Evolutionary conservation across 2,329 filamentous ascomycete genomes (phyloP), one percentile per base, ranked within the genome.

Genomic region (Pseudocercospora cruenta): DNA sequence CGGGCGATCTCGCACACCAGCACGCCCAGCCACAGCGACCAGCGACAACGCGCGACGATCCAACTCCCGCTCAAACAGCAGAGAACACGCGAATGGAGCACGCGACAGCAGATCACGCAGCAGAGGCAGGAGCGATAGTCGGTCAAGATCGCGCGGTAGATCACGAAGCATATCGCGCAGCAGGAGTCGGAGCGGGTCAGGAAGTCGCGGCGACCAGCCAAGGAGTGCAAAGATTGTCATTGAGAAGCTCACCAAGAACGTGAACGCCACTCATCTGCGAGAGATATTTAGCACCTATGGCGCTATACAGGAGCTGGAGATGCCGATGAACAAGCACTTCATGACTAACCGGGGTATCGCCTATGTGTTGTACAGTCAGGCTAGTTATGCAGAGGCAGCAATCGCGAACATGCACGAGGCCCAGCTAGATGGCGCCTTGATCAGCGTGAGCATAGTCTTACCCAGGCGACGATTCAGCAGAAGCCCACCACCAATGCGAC

Each of bases 241-340:
- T 55, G 95, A 99, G 80, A 94, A 96, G 69, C 85, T 99, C 75
- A 96, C 94, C 3, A 97, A 96, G 79, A 98, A 97, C 75, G 90
- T 99, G 72, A 96, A 92, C 65, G 92, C 94, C 77, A 87, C 87
- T 19, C 95, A 99, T 75, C 83, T 99, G 6, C 87, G 88, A 71
- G 95, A 99, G 78, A 97, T 99, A 67, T 99, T 99, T 77, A 91
- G 92, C 58, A 86, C 87, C 43, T 99, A 95, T 77, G 95, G 95
- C 59, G 85, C 86, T 21, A 96, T 99, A 72, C 87, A 90, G 73
- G 92, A 95, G 72, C 83, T 99, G 22, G 93, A 97, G 75, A 87
- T 99, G 72, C 95, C 95, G 2, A 88, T 97, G 80, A 97, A 96
- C 76, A 87, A 90, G 76, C 87, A 90, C 70, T 95, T 91, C 83